These are phyloP conservation scores for Colletotrichum orchidophilum DNA, from an alignment of 2,329 filamentous ascomycete species.

Conservation along the genomic window DNA sequence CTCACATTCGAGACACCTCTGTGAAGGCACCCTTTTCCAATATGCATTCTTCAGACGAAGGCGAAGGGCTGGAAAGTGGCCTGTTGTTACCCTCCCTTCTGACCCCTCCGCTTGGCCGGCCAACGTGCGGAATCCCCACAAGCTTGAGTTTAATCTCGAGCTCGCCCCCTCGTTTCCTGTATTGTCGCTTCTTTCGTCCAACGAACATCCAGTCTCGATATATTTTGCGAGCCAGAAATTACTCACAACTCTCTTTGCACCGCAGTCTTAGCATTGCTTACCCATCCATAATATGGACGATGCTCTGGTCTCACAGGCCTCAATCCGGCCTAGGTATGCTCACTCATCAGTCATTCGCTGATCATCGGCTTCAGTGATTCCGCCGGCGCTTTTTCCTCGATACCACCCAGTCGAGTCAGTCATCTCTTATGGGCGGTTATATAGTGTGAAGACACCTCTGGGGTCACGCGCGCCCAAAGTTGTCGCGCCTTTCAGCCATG, in stretches of 20 bases:
- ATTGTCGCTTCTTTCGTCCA: neutral
- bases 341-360: too few species aligned
- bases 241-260: neutral
- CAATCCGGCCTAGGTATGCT: neutral
- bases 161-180: neutral
- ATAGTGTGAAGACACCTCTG: neutral
- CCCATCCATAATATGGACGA: neutral
- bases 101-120: neutral
- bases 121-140: neutral
- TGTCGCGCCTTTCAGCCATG: neutral
- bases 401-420: neutral
- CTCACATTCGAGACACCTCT: conserved; percentile 16
- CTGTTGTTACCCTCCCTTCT: neutral
- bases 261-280: neutral
- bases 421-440: neutral
- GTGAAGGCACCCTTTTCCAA: neutral
- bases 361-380: neutral
- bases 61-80: neutral
- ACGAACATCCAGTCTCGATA: neutral
- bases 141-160: conserved; percentile 15
- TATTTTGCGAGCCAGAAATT: neutral
- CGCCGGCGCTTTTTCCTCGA: neutral
- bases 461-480: neutral
- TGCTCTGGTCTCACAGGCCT: neutral
- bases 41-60: conserved; percentile 18